A percentile compares a stretch with the other conserved stretches of the same genome.
Evolutionary conservation across 495 filamentous ascomycete species (phyloP).

Genomic region (Gamarada debralockiae): DNA sequence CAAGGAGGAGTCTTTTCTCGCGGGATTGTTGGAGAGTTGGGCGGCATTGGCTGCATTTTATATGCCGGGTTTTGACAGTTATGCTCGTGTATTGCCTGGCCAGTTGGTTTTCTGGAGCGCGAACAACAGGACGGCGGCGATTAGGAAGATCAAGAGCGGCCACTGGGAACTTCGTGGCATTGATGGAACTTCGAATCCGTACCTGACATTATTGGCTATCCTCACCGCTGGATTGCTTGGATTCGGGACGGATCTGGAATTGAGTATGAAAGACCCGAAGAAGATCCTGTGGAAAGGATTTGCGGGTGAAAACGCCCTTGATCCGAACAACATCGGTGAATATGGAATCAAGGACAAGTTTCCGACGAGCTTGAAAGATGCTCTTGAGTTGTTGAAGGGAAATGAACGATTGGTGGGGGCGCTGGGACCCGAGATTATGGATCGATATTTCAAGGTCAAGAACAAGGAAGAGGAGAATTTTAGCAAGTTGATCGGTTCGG

Average conservation of each 20-base stretch:
- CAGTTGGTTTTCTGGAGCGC: conserved; percentile 57
- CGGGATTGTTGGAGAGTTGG: conserved; percentile 59
- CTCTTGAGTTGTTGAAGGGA: conserved; percentile 41
- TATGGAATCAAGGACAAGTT: conserved; percentile 50
- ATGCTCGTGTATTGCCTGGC: conserved; percentile 63
- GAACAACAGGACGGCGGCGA: conserved; percentile 63
- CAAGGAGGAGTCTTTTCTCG: conserved; percentile 46
- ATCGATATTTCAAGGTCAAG: conserved; percentile 57
- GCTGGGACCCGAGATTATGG: conserved; percentile 49
- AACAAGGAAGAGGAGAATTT: conserved; percentile 44
- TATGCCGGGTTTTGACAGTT: conserved; percentile 52
- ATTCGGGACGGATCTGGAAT: conserved; percentile 34
- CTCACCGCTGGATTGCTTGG: conserved; percentile 61
- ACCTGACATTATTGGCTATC: conserved; percentile 60
- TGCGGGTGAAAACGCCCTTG: conserved; percentile 12
- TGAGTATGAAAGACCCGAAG: conserved; percentile 50
- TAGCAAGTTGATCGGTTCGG: conserved; percentile 1
- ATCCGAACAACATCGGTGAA: conserved; percentile 38
- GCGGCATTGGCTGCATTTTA: conserved; percentile 57
- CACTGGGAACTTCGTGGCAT: conserved; percentile 68
- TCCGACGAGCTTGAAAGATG: conserved; percentile 47
- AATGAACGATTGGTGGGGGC: conserved; percentile 38
- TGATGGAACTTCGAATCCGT: conserved; percentile 69
- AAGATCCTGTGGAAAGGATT: conserved; percentile 46
- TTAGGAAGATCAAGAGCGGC: conserved; percentile 53